These are phyloP conservation scores for Stachybotrys echinatus DNA, from an alignment of 2,329 filamentous ascomycete genomes.

Conservation along the genomic window DNA sequence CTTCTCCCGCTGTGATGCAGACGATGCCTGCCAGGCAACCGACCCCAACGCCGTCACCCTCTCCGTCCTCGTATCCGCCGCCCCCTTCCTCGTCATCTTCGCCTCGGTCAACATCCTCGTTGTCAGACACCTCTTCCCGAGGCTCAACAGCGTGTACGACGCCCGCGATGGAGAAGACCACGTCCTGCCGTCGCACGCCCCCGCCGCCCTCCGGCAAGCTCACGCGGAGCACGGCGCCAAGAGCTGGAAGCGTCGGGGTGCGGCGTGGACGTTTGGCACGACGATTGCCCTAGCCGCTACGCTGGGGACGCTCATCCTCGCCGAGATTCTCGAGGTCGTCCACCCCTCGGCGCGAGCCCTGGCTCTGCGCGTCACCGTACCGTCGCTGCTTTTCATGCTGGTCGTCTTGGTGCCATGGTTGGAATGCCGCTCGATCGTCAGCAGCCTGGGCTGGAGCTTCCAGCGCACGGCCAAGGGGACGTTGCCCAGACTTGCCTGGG, in stretches of 20 bases:
- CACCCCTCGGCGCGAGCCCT: slow-evolving; percentile 60
- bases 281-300: slow-evolving; percentile 75
- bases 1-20: slow-evolving; percentile 45
- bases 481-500: slow-evolving; percentile 57
- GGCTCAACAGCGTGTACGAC: slow-evolving; percentile 54
- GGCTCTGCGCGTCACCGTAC: slow-evolving; percentile 65
- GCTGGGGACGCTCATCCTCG: slow-evolving; percentile 74
- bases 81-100: slow-evolving; percentile 70
- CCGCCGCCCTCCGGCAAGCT: slow-evolving; percentile 50
- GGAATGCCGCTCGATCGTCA: slow-evolving; percentile 64
- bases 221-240: slow-evolving; percentile 54
- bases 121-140: slow-evolving; percentile 64
- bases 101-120: slow-evolving; percentile 56
- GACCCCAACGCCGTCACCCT: slow-evolving; percentile 34
- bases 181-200: slow-evolving; percentile 57
- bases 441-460: slow-evolving; percentile 57
- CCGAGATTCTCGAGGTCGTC: slow-evolving; percentile 76
- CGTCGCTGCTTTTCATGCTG: slow-evolving; percentile 65
- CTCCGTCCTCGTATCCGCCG: slow-evolving; percentile 52
- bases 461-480: slow-evolving; percentile 50
- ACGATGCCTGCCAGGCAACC: slow-evolving; percentile 49
- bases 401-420: slow-evolving; percentile 73
- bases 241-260: slow-evolving; percentile 43
- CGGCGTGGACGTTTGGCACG: slow-evolving; percentile 65
- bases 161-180: slow-evolving; percentile 52